phyloP scores from a whole-genome alignment of 1,139 yeast species.

The Magnusiomyces suaveolens region DNA sequence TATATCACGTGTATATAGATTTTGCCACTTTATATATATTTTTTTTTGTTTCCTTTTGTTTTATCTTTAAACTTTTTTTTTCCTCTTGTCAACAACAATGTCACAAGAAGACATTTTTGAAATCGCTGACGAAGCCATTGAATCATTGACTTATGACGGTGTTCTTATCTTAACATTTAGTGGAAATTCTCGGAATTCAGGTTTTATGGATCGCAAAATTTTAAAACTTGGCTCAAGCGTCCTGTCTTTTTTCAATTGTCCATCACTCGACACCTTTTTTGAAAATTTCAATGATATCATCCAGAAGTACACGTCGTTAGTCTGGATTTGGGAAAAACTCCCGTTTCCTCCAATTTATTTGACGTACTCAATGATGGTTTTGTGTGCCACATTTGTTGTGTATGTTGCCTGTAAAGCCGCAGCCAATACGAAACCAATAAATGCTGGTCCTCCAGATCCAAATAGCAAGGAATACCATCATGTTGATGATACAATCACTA shows the following conservation, averaged over 20 bases:
- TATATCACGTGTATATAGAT: too few relatives aligned
- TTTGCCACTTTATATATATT: too few relatives aligned
- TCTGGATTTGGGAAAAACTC: slow-evolving; percentile 9
- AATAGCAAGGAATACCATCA: slow-evolving; percentile 40
- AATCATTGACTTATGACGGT: not conserved
- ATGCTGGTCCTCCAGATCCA: slow-evolving; percentile 37
- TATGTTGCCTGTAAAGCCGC: slow-evolving; percentile 37
- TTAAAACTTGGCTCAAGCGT: not conserved
- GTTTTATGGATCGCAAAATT: too few relatives aligned
- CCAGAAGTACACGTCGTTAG: slow-evolving; percentile 3
- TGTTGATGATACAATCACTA: slow-evolving; percentile 28
- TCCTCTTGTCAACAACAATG: not conserved
- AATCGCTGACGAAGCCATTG: not conserved
- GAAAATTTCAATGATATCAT: not conserved
- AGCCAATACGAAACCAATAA: slow-evolving; percentile 35
- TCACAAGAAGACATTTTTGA: not conserved
- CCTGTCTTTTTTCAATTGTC: not conserved
- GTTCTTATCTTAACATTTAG: not conserved
- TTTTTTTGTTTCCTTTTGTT: not conserved
- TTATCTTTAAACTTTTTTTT: not conserved
- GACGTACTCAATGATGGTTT: slow-evolving; percentile 20
- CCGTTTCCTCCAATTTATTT: slow-evolving; percentile 18
- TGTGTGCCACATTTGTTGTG: slow-evolving; percentile 32
- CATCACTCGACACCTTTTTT: not conserved
- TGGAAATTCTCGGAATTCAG: too few relatives aligned